Percentiles rank a stretch among this genome's conserved stretches.
Evolutionary conservation across 176 grass and related monocot genomes (phyloP).

Genomic region (Tillandsia fasciculata): DNA sequence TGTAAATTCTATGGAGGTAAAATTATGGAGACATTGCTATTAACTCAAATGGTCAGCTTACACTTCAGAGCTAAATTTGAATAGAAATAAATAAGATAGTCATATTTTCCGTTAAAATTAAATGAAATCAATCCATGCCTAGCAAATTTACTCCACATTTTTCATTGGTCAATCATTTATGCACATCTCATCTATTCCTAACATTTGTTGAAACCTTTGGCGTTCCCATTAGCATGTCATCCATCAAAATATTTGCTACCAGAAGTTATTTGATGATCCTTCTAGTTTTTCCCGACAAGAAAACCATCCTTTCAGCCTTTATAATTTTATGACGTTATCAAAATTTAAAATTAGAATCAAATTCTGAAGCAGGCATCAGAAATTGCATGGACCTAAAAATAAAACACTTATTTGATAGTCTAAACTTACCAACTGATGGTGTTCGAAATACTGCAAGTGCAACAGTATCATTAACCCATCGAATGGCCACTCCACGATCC

Average conservation of each 20-base stretch:
- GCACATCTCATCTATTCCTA: no score
- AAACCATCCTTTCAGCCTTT: no score
- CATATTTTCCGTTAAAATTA: not conserved
- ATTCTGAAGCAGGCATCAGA: not conserved
- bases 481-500: slow-evolving; percentile 57
- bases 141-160: no score
- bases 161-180: no score
- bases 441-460: slow-evolving; percentile 76
- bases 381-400: not conserved
- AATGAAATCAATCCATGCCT: not conserved
- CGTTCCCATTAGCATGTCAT: no score
- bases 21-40: not conserved
- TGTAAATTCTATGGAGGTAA: not conserved
- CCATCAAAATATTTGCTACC: no score
- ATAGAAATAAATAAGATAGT: not conserved
- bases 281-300: no score
- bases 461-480: slow-evolving; percentile 74
- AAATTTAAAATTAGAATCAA: not conserved
- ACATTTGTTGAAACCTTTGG: no score
- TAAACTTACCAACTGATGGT: slow-evolving; percentile 61
- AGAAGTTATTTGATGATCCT: no score
- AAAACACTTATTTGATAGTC: not conserved
- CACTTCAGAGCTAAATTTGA: not conserved
- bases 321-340: no score
- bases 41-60: not conserved